Conservation (phyloP, 1,284 basidiomycete species). For the Heterobasidion irregulare region DNA sequence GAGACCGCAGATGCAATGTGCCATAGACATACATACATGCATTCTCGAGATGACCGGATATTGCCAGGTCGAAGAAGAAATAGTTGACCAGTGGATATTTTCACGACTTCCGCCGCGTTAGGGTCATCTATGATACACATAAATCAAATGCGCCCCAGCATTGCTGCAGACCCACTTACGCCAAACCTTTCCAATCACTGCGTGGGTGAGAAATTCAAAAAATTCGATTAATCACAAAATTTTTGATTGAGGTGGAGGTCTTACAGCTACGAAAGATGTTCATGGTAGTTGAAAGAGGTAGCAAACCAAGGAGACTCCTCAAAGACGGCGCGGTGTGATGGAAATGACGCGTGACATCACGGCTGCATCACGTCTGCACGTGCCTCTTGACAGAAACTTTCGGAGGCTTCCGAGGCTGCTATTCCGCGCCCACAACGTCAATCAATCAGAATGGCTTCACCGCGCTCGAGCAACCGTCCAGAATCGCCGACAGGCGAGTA, state of each 20-base stretch:
- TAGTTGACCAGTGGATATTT: constrained; percentile 88
- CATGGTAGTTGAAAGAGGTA: constrained; percentile 33
- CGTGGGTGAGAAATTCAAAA: background rate
- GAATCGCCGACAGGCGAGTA: too few relatives aligned
- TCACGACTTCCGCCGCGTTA: constrained; percentile 89
- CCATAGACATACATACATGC: constrained; percentile 82
- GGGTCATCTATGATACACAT: constrained; percentile 50
- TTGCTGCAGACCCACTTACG: constrained; percentile 45
- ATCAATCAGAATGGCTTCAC: background rate
- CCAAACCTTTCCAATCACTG: constrained; percentile 93
- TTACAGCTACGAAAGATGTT: constrained; percentile 78
- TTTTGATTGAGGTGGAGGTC: constrained; percentile 21
- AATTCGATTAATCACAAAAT: background rate
- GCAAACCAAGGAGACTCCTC: constrained; percentile 4
- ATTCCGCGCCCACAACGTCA: background rate
- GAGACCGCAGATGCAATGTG: too few relatives aligned
- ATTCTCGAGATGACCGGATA: constrained; percentile 89
- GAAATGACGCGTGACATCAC: constrained; percentile 15
- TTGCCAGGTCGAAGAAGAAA: constrained; percentile 88
- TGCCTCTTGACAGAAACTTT: too few relatives aligned
- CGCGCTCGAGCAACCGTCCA: too few relatives aligned
- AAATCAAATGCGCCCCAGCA: constrained; percentile 1
- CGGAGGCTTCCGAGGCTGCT: background rate
- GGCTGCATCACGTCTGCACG: background rate
- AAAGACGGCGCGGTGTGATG: constrained; percentile 13